Conservation (phyloP, 2,329 filamentous ascomycete species). For the Botrytis byssoidea region DNA sequence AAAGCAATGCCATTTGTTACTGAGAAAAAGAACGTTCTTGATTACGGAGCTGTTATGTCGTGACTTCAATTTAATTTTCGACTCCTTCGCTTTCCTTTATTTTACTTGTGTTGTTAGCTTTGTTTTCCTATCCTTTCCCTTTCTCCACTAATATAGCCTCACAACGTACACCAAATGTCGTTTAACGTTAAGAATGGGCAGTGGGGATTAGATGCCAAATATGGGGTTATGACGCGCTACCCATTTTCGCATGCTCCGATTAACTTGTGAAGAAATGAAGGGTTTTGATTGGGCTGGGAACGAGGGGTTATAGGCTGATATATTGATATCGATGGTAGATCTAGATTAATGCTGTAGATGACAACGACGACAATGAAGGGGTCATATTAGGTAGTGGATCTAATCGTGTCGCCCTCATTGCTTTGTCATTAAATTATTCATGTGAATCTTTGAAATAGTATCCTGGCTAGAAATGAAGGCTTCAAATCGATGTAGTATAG, state of each 20-base stretch:
- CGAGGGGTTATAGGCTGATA: neutral
- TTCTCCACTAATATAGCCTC: slow-evolving; percentile 1
- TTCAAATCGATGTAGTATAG: neutral
- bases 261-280: neutral
- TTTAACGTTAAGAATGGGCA: neutral
- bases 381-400: neutral
- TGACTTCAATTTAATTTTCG: neutral
- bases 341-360: neutral
- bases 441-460: neutral
- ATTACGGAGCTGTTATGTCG: neutral
- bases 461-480: neutral
- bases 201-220: neutral
- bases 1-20: neutral
- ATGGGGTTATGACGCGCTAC: neutral
- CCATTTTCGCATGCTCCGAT: slow-evolving; percentile 6
- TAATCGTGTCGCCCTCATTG: neutral
- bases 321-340: neutral
- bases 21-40: neutral
- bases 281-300: slow-evolving; percentile 10
- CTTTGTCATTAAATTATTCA: neutral
- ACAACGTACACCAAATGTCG: neutral
- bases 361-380: neutral
- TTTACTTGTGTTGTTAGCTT: neutral
- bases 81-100: neutral
- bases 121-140: neutral